phyloP scores from a whole-genome alignment of 495 filamentous ascomycete genomes.

The Mycothermus thermophilus region DNA sequence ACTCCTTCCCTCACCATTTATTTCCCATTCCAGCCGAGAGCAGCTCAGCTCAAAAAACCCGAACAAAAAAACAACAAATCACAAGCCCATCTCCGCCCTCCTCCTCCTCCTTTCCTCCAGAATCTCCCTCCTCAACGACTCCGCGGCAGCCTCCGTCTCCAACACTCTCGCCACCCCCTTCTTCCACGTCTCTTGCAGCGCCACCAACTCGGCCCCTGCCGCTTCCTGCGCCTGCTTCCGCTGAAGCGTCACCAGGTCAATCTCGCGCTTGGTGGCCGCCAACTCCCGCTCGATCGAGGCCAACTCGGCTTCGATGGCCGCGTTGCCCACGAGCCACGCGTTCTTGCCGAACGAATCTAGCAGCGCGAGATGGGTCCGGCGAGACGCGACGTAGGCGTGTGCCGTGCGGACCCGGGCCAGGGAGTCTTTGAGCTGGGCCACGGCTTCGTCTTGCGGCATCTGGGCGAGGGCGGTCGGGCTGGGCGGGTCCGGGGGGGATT shows the following conservation, averaged over 20 bases:
- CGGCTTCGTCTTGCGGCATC: neutral
- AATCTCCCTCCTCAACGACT: conserved; percentile 43
- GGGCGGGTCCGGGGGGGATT: conserved; percentile 35
- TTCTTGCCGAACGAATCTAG: conserved; percentile 76
- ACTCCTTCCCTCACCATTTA: no score
- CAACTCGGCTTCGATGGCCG: conserved; percentile 59
- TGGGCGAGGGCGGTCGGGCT: conserved; percentile 8
- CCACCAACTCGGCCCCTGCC: conserved; percentile 50
- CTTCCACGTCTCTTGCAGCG: conserved; percentile 61
- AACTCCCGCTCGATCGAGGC: conserved; percentile 64
- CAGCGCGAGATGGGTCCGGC: conserved; percentile 55
- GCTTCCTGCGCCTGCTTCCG: conserved; percentile 57
- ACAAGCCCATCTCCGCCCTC: no score
- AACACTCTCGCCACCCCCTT: conserved; percentile 54
- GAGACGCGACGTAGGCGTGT: conserved; percentile 49
- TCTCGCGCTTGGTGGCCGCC: conserved; percentile 44
- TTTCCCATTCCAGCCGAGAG: no score
- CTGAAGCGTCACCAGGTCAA: conserved; percentile 56
- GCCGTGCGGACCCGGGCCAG: conserved; percentile 45
- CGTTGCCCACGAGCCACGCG: conserved; percentile 78
- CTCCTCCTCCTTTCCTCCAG: conserved; percentile 21
- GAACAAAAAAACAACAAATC: no score
- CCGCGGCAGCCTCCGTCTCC: conserved; percentile 63
- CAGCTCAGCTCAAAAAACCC: no score
- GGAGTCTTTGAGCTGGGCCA: neutral